Evolutionary conservation across 495 filamentous ascomycete genomes (phyloP).

Genomic region (Umbilicaria muhlenbergii): DNA sequence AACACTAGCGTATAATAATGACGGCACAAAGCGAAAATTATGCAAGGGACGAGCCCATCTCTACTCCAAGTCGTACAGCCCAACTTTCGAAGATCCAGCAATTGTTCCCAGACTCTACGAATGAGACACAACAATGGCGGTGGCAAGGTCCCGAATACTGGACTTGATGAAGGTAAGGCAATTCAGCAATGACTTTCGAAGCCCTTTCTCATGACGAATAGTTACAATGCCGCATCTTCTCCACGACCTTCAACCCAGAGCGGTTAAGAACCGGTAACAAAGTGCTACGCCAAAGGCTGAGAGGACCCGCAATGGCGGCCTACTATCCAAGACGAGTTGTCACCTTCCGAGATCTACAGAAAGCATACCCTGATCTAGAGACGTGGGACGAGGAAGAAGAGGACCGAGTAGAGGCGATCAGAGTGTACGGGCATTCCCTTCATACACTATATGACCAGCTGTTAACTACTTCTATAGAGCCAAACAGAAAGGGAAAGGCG

Average conservation of each 20-base stretch:
- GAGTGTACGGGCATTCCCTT: conserved; percentile 30
- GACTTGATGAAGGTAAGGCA: conserved; percentile 59
- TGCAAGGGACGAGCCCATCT: no score
- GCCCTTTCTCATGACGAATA: conserved; percentile 17
- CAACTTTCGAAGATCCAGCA: not conserved
- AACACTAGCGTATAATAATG: no score
- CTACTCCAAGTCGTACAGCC: no score
- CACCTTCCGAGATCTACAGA: conserved; percentile 50
- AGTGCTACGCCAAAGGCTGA: conserved; percentile 68
- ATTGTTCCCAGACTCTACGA: not conserved
- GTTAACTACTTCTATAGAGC: conserved; percentile 25
- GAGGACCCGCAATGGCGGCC: conserved; percentile 57
- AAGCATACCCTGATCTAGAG: conserved; percentile 41
- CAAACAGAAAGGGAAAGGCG: conserved; percentile 70
- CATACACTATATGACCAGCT: not conserved
- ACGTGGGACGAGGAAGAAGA: conserved; percentile 62
- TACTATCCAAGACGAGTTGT: conserved; percentile 74
- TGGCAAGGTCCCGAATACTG: conserved; percentile 53
- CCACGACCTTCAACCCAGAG: conserved; percentile 75
- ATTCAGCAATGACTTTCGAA: no score
- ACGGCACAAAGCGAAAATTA: no score
- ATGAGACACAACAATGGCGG: conserved; percentile 38
- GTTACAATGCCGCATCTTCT: conserved; percentile 86
- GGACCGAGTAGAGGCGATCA: conserved; percentile 61
- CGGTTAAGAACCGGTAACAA: conserved; percentile 71